Evolutionary conservation across 2,329 filamentous ascomycete species (phyloP).

Genomic region (Akanthomyces dipterigenus): DNA sequence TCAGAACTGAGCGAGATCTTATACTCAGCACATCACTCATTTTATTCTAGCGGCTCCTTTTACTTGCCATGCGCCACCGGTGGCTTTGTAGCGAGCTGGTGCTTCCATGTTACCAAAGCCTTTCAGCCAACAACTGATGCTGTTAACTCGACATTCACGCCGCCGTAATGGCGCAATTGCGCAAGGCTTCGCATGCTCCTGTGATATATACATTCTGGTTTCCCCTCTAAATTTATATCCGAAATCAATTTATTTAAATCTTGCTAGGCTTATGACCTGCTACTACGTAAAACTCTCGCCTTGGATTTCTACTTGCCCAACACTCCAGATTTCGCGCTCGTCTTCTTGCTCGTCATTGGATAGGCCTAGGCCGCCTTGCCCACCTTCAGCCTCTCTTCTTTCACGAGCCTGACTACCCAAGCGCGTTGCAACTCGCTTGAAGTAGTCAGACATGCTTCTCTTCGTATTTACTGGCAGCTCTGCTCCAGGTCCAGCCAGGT

Average conservation of each 20-base stretch:
- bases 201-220: background rate
- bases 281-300: constrained; percentile 49
- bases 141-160: background rate
- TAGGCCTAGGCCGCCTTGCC: constrained; percentile 75
- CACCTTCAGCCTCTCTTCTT: constrained; percentile 84
- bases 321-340: constrained; percentile 91
- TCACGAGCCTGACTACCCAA: constrained; percentile 84
- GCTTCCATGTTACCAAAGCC: too few species aligned
- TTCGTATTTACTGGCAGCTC: constrained; percentile 66
- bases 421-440: constrained; percentile 83
- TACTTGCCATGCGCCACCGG: too few species aligned
- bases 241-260: background rate
- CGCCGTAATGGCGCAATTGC: background rate
- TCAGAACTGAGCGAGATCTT: too few species aligned
- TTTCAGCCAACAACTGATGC: too few species aligned
- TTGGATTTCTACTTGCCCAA: constrained; percentile 77
- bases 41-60: too few species aligned
- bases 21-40: too few species aligned
- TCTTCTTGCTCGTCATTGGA: constrained; percentile 90
- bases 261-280: background rate
- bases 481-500: constrained; percentile 62
- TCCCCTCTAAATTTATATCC: background rate
- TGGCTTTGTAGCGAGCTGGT: background rate
- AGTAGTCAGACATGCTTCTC: constrained; percentile 93
- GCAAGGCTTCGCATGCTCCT: background rate